phyloP scores from a whole-genome alignment of 2,329 filamentous ascomycete genomes.

The Pyrenophora tritici-repentis region DNA sequence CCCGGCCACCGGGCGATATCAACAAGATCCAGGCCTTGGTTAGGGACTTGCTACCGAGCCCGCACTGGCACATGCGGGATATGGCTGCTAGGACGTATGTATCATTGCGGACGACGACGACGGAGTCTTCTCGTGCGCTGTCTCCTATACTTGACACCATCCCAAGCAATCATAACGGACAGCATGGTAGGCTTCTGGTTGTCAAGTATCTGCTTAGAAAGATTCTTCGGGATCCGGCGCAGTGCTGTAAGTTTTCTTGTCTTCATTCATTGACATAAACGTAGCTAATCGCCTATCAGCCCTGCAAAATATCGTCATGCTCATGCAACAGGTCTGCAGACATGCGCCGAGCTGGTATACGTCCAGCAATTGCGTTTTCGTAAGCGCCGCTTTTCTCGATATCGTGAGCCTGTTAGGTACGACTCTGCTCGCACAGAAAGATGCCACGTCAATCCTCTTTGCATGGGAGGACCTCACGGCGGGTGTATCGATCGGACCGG shows the following conservation, averaged over 20 bases:
- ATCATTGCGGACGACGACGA: conserved; percentile 34
- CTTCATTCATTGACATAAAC: not conserved
- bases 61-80: conserved; percentile 80
- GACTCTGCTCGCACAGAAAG: conserved; percentile 25
- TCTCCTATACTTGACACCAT: conserved; percentile 23
- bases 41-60: conserved; percentile 66
- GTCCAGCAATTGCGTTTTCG: conserved; percentile 36
- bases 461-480: conserved; percentile 28
- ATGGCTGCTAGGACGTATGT: conserved; percentile 74
- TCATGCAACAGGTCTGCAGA: conserved; percentile 27
- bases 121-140: conserved; percentile 30
- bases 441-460: conserved; percentile 20
- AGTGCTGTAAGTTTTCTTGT: conserved; percentile 15
- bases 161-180: conserved; percentile 26
- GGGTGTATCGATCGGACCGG: conserved; percentile 27
- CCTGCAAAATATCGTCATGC: conserved; percentile 17
- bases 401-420: conserved; percentile 37
- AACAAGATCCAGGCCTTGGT: conserved; percentile 64
- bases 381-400: conserved; percentile 46
- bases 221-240: conserved; percentile 17
- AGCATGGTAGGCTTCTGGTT: conserved; percentile 40
- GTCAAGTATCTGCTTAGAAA: conserved; percentile 41
- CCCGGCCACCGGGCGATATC: conserved; percentile 65
- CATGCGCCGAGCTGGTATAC: conserved; percentile 22
- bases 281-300: conserved; percentile 16